These are phyloP conservation scores for Pleurotus tuber-regium DNA, from an alignment of 768 basidiomycete species.

Conservation along the genomic window DNA sequence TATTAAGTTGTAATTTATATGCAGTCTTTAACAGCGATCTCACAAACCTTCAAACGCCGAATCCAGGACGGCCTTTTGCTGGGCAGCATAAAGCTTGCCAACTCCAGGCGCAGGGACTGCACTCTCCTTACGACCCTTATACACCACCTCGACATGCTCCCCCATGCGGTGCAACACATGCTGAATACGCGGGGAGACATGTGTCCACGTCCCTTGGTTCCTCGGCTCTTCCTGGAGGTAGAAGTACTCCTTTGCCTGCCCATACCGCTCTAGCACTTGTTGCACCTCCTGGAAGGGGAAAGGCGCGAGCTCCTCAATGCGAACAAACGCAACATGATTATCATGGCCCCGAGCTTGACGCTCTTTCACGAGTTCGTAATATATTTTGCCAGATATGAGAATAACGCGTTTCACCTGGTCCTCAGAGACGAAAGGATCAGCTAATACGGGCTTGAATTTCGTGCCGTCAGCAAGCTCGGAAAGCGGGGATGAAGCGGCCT, in stretches of 20 bases:
- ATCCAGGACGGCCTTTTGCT: conserved; percentile 62
- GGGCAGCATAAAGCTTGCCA: conserved; percentile 60
- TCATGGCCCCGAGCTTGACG: conserved; percentile 49
- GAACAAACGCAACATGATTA: conserved; percentile 60
- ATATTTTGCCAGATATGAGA: conserved; percentile 79
- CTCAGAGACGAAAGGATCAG: conserved; percentile 41
- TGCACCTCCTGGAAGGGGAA: conserved; percentile 72
- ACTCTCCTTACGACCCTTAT: conserved; percentile 68
- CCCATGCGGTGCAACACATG: conserved; percentile 43
- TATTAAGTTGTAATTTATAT: no score
- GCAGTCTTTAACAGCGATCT: neutral
- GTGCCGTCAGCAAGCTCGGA: conserved; percentile 58
- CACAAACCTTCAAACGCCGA: conserved; percentile 52
- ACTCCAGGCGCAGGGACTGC: conserved; percentile 78
- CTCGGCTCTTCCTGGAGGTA: conserved; percentile 89
- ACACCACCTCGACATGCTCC: conserved; percentile 26
- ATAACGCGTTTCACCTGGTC: conserved; percentile 60
- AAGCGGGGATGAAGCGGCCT: conserved; percentile 76
- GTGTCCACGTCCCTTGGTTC: conserved; percentile 82
- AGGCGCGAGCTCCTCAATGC: conserved; percentile 84
- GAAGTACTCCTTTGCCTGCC: conserved; percentile 35
- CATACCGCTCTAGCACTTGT: conserved; percentile 45
- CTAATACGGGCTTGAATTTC: conserved; percentile 66
- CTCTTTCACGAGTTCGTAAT: conserved; percentile 81
- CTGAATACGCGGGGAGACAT: conserved; percentile 58